Evolutionary conservation across 495 filamentous ascomycete species (phyloP).

Genomic region (Cercophora sp.): DNA sequence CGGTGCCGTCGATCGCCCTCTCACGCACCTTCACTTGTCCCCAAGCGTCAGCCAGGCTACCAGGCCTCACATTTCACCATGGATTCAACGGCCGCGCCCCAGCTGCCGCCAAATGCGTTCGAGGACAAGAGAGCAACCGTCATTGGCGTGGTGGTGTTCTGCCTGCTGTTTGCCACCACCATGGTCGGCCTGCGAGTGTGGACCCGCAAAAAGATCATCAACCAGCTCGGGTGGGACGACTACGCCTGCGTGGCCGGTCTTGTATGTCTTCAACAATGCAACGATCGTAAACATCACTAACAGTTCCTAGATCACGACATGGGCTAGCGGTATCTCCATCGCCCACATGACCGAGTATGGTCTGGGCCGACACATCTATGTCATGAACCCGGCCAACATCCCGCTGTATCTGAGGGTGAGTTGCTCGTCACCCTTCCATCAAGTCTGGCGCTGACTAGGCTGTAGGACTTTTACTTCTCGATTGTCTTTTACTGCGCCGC

Average conservation of each 20-base stretch:
- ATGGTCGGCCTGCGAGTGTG: slow-evolving; percentile 25
- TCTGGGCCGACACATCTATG: slow-evolving; percentile 21
- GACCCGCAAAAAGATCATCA: slow-evolving; percentile 20
- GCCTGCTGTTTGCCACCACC: slow-evolving; percentile 15
- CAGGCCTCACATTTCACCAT: too few relatives aligned
- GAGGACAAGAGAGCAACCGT: slow-evolving; percentile 18
- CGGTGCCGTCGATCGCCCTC: too few relatives aligned
- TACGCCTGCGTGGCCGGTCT: slow-evolving; percentile 18
- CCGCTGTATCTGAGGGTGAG: slow-evolving; percentile 23
- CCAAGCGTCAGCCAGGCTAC: too few relatives aligned
- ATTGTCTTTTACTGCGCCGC: slow-evolving; percentile 31
- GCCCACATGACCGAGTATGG: slow-evolving; percentile 24
- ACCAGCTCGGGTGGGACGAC: slow-evolving; percentile 26
- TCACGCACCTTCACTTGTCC: too few relatives aligned
- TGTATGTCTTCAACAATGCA: slow-evolving; percentile 10
- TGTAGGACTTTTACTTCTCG: slow-evolving; percentile 29
- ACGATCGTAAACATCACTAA: neutral
- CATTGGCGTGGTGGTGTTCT: slow-evolving; percentile 18
- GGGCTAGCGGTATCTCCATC: slow-evolving; percentile 19
- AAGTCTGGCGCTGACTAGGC: neutral
- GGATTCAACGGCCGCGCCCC: neutral
- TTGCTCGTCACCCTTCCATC: neutral
- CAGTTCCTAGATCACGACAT: neutral
- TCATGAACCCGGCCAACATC: slow-evolving; percentile 16
- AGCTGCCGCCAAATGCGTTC: slow-evolving; percentile 18